Evolutionary conservation across 345 rosid genomes (phyloP), one percentile per base, ranked within the genome.

Genomic region (Eucalyptus sideroxylon): DNA sequence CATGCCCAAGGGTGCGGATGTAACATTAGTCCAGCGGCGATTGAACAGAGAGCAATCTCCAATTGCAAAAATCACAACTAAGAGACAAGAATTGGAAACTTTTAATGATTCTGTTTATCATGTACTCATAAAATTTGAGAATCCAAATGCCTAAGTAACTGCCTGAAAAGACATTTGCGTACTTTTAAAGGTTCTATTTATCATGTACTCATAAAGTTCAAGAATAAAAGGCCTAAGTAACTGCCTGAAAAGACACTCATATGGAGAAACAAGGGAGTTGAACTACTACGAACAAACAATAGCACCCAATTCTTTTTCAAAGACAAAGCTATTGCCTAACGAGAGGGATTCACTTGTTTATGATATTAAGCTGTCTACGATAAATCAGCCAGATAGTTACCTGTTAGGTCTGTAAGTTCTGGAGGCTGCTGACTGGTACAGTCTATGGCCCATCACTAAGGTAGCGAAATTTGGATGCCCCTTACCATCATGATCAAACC

Each of bases 381-480:
- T 56, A 87, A 56, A 49, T 53, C 69, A 12, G 60, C 86, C 37
- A 65, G 50, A 82, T 42, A 47, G 87, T 88, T 95, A 98, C 99
- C 99, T 97, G 94, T 96, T 95, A 42, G 97, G 99, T 92, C 97
- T 93, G 92, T 94, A 97, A 30, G 98, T 96, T 93, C 96, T 97
- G 24, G 93, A 93, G 37, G 97, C 93, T 72, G 99, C 97, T 59
- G 96, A 95, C 91, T 95, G 99, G 93, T 98, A 97, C 80, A 98
- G 95, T 93, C 99, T 91, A 89, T 97, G 99, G 62, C 99, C 99
- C 95, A 97, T 97, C 65, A 98, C 99, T 91, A 97, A 94, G 93
- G 97, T 95, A 86, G 97, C 99, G 34, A 97, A 97, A 94, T 94
- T 97, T 87, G 99, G 97, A 93, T 94, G 98, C 87, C 99, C 99